phyloP scores from a whole-genome alignment of 2,329 filamentous ascomycete species.

The Talaromyces islandicus region DNA sequence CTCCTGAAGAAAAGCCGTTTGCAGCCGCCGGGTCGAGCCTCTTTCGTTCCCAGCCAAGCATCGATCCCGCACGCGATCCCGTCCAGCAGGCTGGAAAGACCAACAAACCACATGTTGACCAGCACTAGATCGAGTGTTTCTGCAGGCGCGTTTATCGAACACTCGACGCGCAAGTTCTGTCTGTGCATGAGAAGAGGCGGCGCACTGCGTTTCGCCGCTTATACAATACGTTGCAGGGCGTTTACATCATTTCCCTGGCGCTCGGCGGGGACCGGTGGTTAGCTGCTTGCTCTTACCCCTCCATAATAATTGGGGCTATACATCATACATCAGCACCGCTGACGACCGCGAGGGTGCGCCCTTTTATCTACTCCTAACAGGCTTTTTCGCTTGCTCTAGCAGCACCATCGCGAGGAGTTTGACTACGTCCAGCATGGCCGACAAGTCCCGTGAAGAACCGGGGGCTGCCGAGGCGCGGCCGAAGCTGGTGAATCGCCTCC shows the following conservation, averaged over 20 bases:
- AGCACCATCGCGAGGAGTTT: not conserved
- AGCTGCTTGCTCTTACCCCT: slow-evolving; percentile 1
- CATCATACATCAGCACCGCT: not conserved
- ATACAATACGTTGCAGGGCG: not conserved
- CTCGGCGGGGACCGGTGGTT: slow-evolving; percentile 5
- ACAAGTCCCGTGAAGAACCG: slow-evolving; percentile 18
- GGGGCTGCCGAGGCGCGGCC: slow-evolving; percentile 19
- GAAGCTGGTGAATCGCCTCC: slow-evolving; percentile 51
- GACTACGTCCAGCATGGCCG: slow-evolving; percentile 17
- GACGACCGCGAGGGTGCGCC: not conserved
- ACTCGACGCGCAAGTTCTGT: not conserved
- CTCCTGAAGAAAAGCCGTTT: not conserved
- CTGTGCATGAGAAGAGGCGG: not conserved
- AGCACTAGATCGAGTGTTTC: not conserved
- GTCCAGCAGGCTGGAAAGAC: not conserved
- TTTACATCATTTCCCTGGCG: slow-evolving; percentile 12
- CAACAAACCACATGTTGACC: not conserved
- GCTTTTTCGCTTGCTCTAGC: not conserved
- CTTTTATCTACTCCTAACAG: not conserved
- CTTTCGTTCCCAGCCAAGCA: not conserved
- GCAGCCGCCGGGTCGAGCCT: not conserved
- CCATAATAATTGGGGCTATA: not conserved
- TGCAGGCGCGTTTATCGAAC: not conserved
- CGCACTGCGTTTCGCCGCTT: not conserved
- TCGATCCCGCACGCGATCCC: not conserved